These are phyloP conservation scores for Uromyces viciae-fabae DNA, from an alignment of 1,284 basidiomycete genomes.

Conservation along the genomic window DNA sequence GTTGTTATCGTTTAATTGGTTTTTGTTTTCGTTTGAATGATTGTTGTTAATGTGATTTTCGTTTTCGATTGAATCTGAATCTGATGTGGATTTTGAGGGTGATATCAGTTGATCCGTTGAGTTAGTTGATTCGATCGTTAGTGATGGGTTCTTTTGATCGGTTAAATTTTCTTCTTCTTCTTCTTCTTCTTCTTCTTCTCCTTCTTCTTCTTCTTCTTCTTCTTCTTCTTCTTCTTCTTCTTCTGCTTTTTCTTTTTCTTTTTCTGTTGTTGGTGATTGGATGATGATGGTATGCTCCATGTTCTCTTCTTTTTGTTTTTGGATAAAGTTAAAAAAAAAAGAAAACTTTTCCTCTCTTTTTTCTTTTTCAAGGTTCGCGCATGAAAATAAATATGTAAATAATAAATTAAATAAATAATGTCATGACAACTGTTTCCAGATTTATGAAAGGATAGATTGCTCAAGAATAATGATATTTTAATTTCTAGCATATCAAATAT, in stretches of 20 bases:
- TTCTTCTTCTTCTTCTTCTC: background rate
- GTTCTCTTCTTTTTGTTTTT: background rate
- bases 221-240: background rate
- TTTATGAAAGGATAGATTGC: too few relatives aligned
- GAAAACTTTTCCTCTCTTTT: too few relatives aligned
- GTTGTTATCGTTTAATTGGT: too few relatives aligned
- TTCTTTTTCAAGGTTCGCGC: too few relatives aligned
- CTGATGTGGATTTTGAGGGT: background rate
- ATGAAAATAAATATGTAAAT: too few relatives aligned
- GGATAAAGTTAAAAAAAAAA: background rate
- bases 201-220: background rate
- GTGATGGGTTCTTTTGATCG: background rate
- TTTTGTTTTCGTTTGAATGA: background rate
- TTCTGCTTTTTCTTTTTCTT: background rate
- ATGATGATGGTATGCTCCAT: background rate
- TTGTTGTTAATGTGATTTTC: background rate
- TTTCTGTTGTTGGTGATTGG: background rate
- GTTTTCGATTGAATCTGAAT: background rate
- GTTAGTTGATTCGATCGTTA: background rate
- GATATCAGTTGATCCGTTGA: background rate
- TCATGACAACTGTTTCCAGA: too few relatives aligned
- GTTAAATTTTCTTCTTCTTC: background rate
- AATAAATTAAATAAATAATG: too few relatives aligned
- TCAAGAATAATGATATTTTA: too few relatives aligned
- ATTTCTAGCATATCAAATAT: too few relatives aligned